phyloP scores from a whole-genome alignment of 2,329 filamentous ascomycete genomes.

The Penicillium sp. region DNA sequence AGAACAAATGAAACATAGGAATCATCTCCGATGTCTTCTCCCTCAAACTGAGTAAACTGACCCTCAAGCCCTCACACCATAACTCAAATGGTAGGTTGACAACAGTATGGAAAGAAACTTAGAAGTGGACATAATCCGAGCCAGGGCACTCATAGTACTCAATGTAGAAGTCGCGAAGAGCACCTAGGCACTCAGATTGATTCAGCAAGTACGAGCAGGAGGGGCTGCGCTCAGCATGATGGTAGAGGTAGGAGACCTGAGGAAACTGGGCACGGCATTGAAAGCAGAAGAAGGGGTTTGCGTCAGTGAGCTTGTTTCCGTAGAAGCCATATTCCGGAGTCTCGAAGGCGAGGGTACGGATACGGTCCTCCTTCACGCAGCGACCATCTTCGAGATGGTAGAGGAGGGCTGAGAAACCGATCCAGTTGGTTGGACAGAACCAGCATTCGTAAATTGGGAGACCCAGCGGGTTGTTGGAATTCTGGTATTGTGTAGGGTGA shows the following conservation, averaged over 20 bases:
- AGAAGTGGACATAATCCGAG: not conserved
- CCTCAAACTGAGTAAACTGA: not conserved
- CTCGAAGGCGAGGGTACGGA: constrained; percentile 2
- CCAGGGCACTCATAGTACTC: constrained; percentile 4
- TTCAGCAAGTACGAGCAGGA: not conserved
- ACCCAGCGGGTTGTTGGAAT: not conserved
- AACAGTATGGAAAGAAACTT: too few relatives aligned
- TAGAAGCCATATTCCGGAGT: not conserved
- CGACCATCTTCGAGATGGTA: not conserved
- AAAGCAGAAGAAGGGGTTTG: not conserved
- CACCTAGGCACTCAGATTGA: not conserved
- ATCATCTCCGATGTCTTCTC: not conserved
- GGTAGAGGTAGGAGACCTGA: not conserved
- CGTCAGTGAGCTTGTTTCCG: not conserved
- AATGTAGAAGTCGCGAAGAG: constrained; percentile 1
- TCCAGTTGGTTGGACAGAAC: not conserved
- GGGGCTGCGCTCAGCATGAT: not conserved
- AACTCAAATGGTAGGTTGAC: not conserved
- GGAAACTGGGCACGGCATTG: not conserved
- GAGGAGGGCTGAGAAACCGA: not conserved
- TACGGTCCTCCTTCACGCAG: not conserved
- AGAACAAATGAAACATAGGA: not conserved
- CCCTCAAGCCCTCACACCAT: not conserved
- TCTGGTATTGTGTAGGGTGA: not conserved
- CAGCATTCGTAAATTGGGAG: constrained; percentile 2